Conservation (phyloP, 1,284 basidiomycete species). For the Neolentinus lepideus region DNA sequence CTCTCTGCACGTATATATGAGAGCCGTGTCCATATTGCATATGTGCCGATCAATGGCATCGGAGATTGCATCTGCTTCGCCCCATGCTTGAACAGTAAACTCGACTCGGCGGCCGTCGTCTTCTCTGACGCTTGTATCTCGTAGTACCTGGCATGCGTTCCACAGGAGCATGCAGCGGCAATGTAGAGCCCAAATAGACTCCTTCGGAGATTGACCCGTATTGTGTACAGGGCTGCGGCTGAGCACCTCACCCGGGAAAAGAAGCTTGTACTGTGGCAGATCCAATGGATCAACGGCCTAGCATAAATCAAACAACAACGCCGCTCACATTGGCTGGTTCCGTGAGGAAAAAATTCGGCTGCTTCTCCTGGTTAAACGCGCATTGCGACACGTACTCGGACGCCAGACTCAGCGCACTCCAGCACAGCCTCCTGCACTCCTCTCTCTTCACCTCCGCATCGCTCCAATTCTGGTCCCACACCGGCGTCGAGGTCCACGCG, state of each 20-base stretch:
- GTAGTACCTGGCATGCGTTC: constrained; percentile 46
- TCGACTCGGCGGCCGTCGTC: constrained; percentile 42
- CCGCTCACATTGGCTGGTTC: constrained; percentile 57
- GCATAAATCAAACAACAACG: constrained; percentile 6
- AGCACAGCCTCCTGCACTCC: constrained; percentile 64
- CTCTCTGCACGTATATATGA: constrained; percentile 63
- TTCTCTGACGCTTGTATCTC: constrained; percentile 13
- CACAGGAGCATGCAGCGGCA: constrained; percentile 74
- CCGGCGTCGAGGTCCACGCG: constrained; percentile 41
- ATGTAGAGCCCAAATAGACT: constrained; percentile 72
- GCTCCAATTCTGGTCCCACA: constrained; percentile 56
- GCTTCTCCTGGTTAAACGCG: constrained; percentile 51
- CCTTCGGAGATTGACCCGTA: constrained; percentile 47
- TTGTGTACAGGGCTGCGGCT: constrained; percentile 26
- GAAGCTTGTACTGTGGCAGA: constrained; percentile 39
- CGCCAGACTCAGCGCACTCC: constrained; percentile 62
- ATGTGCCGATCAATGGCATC: constrained; percentile 57
- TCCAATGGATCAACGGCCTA: constrained; percentile 17
- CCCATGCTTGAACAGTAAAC: constrained; percentile 50
- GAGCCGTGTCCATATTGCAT: constrained; percentile 58
- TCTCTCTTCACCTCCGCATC: constrained; percentile 50
- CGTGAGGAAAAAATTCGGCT: constrained; percentile 46
- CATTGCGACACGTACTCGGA: constrained; percentile 60
- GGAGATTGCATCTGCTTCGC: constrained; percentile 57
- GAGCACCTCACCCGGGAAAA: constrained; percentile 52